A percentile compares a stretch with the other conserved stretches of the same genome.
Evolutionary conservation across 2,329 filamentous ascomycete genomes (phyloP).

Genomic region (Aspergillus felis): DNA sequence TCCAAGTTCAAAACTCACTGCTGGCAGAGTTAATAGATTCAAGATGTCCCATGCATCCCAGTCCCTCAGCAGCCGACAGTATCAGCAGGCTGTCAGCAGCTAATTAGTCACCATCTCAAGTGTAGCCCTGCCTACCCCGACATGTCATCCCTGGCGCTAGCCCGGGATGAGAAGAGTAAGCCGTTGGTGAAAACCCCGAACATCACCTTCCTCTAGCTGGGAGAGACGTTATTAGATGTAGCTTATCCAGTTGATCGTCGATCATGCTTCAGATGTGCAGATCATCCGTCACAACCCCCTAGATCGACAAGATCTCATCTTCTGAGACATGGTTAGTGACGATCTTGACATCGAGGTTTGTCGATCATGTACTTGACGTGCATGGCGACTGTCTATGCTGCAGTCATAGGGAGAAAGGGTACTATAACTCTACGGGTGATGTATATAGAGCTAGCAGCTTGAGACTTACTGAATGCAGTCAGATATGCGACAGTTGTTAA

Average conservation of each 20-base stretch:
- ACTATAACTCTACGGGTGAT: background rate
- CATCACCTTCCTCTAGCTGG: too few relatives aligned
- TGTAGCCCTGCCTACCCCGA: too few relatives aligned
- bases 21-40: too few relatives aligned
- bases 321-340: background rate
- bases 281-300: background rate
- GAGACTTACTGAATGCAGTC: background rate
- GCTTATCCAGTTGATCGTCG: background rate
- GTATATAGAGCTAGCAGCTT: background rate
- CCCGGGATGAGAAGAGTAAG: too few relatives aligned
- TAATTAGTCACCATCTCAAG: too few relatives aligned
- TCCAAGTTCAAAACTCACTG: too few relatives aligned
- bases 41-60: too few relatives aligned
- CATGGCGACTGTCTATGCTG: background rate
- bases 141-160: too few relatives aligned
- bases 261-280: background rate
- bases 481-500: background rate
- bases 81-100: too few relatives aligned
- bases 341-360: background rate
- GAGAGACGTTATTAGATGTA: too few relatives aligned
- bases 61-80: too few relatives aligned
- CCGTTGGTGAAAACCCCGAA: too few relatives aligned
- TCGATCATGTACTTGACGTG: background rate
- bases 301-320: background rate
- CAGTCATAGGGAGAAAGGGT: background rate